Evolutionary conservation across 352 stramenopile species (phyloP).

Genomic region (Pythium periplocum): DNA sequence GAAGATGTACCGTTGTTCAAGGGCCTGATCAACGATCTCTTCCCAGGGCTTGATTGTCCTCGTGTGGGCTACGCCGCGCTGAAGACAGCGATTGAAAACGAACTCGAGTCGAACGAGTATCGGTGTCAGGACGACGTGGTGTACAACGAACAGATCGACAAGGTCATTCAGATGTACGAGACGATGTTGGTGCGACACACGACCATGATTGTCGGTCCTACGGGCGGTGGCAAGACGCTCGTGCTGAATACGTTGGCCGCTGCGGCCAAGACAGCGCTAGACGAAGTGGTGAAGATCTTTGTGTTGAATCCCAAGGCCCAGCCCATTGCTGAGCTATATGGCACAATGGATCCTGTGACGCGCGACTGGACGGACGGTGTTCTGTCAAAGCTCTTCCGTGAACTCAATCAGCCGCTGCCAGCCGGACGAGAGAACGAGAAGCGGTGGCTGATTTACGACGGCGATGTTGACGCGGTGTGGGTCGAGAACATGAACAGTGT

Average conservation of each 20-base stretch:
- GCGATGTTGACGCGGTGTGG: constrained; percentile 95
- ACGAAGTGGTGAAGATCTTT: constrained; percentile 90
- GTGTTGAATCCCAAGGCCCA: constrained; percentile 94
- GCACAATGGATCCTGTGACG: constrained; percentile 93
- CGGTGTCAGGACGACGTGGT: constrained; percentile 48
- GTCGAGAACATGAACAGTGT: constrained; percentile 98
- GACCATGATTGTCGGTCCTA: constrained; percentile 95
- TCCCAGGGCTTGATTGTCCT: constrained; percentile 91
- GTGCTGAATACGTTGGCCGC: constrained; percentile 88
- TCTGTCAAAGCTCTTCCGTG: constrained; percentile 91
- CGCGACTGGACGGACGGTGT: constrained; percentile 96
- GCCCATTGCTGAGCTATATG: constrained; percentile 92
- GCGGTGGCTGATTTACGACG: constrained; percentile 95
- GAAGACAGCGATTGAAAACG: constrained; percentile 83
- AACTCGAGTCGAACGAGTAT: constrained; percentile 84
- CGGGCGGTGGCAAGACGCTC: constrained; percentile 90
- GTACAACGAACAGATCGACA: constrained; percentile 92
- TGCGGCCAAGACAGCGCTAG: constrained; percentile 79
- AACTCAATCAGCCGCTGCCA: constrained; percentile 91
- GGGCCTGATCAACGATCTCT: constrained; percentile 94
- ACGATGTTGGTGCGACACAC: constrained; percentile 95
- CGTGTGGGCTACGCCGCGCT: constrained; percentile 90
- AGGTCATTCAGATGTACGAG: constrained; percentile 97
- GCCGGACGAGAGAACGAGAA: constrained; percentile 90
- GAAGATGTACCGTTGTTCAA: constrained; percentile 94